Evolutionary conservation across 106 monocot genomes (phyloP).

Genomic region (Dioscorea alata): DNA sequence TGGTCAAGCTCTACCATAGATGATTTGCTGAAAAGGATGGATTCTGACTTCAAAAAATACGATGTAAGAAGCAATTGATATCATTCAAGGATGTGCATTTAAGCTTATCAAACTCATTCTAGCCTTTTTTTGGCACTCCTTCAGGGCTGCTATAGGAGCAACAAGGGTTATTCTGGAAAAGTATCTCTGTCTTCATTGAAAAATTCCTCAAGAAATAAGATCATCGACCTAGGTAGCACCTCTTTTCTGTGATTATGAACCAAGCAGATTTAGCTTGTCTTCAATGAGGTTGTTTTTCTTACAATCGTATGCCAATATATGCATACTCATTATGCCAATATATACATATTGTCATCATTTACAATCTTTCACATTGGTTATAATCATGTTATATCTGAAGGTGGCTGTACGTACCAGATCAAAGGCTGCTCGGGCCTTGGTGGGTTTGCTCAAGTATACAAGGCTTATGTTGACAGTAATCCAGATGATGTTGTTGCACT

Average conservation of each 20-base stretch:
- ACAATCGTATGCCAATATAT: no score
- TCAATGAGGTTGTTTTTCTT: no score
- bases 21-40: conserved; percentile 32
- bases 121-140: background rate
- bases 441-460: conserved; percentile 81
- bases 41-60: conserved; percentile 32
- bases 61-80: conserved; percentile 23
- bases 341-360: no score
- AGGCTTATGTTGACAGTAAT: conserved; percentile 64
- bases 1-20: conserved; percentile 37
- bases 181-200: conserved; percentile 40
- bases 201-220: conserved; percentile 55
- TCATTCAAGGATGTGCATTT: background rate
- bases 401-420: conserved; percentile 67
- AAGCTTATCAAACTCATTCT: conserved; percentile 1
- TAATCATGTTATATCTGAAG: conserved; percentile 29
- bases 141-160: conserved; percentile 59
- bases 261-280: no score
- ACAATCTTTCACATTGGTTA: background rate
- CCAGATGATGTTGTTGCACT: conserved; percentile 74
- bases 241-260: background rate
- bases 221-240: conserved; percentile 70
- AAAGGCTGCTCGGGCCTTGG: conserved; percentile 87
- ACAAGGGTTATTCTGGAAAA: conserved; percentile 55
- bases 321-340: no score